Evolutionary conservation across 805 yeast species (phyloP).

Genomic region (Barnettozyma siamensis): DNA sequence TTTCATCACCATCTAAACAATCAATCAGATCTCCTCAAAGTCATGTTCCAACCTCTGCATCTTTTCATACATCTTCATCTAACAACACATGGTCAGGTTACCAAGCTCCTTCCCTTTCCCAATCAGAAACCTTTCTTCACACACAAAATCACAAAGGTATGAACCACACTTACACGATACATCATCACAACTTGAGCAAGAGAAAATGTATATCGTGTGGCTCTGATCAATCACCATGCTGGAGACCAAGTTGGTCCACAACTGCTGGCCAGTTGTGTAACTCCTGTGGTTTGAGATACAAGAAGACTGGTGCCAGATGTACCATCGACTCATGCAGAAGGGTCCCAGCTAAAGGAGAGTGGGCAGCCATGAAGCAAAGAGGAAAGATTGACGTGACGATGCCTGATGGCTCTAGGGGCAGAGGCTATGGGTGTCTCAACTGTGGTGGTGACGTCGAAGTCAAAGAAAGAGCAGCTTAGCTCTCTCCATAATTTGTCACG

Average conservation of each 20-base stretch:
- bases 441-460: conserved; percentile 54
- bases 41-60: background rate
- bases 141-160: conserved; percentile 25
- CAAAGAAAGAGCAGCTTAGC: conserved; percentile 19
- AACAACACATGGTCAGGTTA: conserved; percentile 12
- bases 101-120: conserved; percentile 14
- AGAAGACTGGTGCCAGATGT: conserved; percentile 92
- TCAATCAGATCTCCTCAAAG: background rate
- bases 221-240: conserved; percentile 88
- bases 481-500: too few species aligned
- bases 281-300: conserved; percentile 91
- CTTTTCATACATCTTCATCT: background rate
- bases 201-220: conserved; percentile 88
- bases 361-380: conserved; percentile 78
- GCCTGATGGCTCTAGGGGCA: conserved; percentile 21
- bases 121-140: conserved; percentile 21
- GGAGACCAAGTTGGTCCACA: conserved; percentile 97
- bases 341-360: conserved; percentile 95
- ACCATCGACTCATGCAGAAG: conserved; percentile 67
- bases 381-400: conserved; percentile 37
- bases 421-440: conserved; percentile 48
- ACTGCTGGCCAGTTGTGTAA: conserved; percentile 94
- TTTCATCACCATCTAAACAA: background rate
- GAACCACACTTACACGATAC: conserved; percentile 25
- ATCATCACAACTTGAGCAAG: conserved; percentile 22